Percentiles rank a stretch among this genome's conserved stretches.
Conservation (phyloP, 2,329 filamentous ascomycete genomes). For the Beauveria sp. region DNA sequence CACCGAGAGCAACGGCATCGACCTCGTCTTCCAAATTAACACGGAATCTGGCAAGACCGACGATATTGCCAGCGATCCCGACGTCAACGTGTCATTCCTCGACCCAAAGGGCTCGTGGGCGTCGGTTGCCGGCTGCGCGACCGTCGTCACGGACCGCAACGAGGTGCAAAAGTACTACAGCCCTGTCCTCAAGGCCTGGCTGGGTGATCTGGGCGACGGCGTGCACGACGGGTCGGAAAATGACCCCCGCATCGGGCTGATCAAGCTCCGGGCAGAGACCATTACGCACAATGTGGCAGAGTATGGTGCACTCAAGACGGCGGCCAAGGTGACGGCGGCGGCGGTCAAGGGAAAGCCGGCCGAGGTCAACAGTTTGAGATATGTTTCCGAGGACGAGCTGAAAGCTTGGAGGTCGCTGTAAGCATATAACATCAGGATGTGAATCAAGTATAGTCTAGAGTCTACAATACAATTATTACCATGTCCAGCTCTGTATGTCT, state of each 20-base stretch:
- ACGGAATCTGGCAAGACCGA: slow-evolving; percentile 69
- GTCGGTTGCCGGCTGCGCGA: slow-evolving; percentile 67
- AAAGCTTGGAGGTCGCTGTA: slow-evolving; percentile 43
- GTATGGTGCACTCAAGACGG: slow-evolving; percentile 55
- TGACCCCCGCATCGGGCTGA: slow-evolving; percentile 76
- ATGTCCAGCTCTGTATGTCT: neutral
- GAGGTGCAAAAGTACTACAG: slow-evolving; percentile 70
- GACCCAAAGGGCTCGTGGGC: slow-evolving; percentile 76
- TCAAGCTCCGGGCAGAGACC: slow-evolving; percentile 65
- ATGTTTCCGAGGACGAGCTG: slow-evolving; percentile 61
- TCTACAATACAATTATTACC: neutral
- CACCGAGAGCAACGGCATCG: slow-evolving; percentile 68
- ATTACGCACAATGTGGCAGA: slow-evolving; percentile 62
- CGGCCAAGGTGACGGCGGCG: slow-evolving; percentile 68
- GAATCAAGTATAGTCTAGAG: neutral
- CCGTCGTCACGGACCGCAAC: slow-evolving; percentile 60
- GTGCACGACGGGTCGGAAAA: slow-evolving; percentile 73
- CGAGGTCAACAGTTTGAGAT: slow-evolving; percentile 66
- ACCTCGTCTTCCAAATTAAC: slow-evolving; percentile 87
- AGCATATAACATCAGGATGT: neutral
- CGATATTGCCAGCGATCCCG: slow-evolving; percentile 12
- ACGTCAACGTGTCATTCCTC: slow-evolving; percentile 63
- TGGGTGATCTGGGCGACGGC: slow-evolving; percentile 79
- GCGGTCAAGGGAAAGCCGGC: slow-evolving; percentile 64
- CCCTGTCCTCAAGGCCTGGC: slow-evolving; percentile 68